Evolutionary conservation across 2,329 filamentous ascomycete species (phyloP).

Genomic region (Aspergillus sp.): DNA sequence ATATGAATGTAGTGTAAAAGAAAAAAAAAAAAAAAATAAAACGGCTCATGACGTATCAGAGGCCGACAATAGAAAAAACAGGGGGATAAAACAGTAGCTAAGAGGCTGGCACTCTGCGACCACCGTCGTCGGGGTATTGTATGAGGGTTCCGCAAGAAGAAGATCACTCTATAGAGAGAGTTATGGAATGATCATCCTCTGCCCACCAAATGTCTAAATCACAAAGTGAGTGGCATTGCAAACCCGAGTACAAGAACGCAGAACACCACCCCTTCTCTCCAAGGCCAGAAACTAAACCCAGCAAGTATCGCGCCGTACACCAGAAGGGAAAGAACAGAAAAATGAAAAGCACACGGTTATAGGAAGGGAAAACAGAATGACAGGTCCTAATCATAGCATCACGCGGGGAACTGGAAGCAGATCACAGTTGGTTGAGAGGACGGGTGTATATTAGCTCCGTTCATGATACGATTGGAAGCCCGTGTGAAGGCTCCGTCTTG

Average conservation of each 20-base stretch:
- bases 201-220: not conserved
- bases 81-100: not conserved
- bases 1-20: not conserved
- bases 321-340: constrained; percentile 3
- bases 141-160: not conserved
- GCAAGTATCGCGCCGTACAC: constrained; percentile 22
- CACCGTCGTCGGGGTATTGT: not conserved
- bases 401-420: not conserved
- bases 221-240: constrained; percentile 2
- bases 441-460: not conserved
- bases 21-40: not conserved
- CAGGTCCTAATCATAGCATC: not conserved
- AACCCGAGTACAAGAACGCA: constrained; percentile 13
- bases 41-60: not conserved
- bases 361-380: not conserved
- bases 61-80: not conserved
- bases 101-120: not conserved
- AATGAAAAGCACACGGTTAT: not conserved
- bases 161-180: not conserved
- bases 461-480: constrained; percentile 28
- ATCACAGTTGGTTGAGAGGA: not conserved
- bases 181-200: not conserved
- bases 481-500: constrained; percentile 31
- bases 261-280: constrained; percentile 17
- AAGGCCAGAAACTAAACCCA: constrained; percentile 15